phyloP scores from a whole-genome alignment of 73 alveolate species.

The Paraurostyla sp. region DNA sequence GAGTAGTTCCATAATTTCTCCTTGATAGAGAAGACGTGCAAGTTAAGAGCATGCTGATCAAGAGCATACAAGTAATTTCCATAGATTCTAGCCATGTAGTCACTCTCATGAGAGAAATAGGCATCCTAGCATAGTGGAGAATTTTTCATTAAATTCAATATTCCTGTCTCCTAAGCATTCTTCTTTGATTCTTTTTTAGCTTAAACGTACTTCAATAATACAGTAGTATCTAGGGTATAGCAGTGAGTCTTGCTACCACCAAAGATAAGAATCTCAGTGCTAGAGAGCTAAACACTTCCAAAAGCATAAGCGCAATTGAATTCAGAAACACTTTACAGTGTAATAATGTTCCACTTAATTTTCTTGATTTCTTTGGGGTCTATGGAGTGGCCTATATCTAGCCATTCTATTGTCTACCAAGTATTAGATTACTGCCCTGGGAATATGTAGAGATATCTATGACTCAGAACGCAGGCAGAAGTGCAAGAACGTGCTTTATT shows the following conservation, averaged over 20 bases:
- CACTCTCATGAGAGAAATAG: slow-evolving; percentile 37
- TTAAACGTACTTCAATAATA: neutral
- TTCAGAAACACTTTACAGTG: slow-evolving; percentile 10
- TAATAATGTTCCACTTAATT: slow-evolving; percentile 8
- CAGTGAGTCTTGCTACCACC: slow-evolving; percentile 38
- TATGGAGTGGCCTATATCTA: slow-evolving; percentile 26
- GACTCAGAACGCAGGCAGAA: slow-evolving; percentile 24
- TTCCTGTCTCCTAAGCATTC: neutral
- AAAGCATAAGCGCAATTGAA: neutral
- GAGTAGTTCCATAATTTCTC: slow-evolving; percentile 64
- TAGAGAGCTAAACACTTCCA: slow-evolving; percentile 21
- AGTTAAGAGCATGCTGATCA: slow-evolving; percentile 32
- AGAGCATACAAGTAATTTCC: slow-evolving; percentile 62
- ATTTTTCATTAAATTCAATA: neutral
- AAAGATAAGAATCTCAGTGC: slow-evolving; percentile 24
- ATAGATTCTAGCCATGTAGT: slow-evolving; percentile 34
- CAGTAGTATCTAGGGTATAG: slow-evolving; percentile 28
- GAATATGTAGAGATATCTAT: slow-evolving; percentile 42
- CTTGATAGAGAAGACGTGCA: slow-evolving; percentile 56
- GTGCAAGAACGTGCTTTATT: slow-evolving; percentile 32
- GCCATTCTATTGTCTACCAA: slow-evolving; percentile 43
- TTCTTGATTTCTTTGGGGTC: slow-evolving; percentile 41
- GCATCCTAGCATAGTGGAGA: neutral
- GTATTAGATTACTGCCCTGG: slow-evolving; percentile 31
- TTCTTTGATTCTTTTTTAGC: slow-evolving; percentile 7